Conservation (phyloP, 2,329 filamentous ascomycete species). For the Hypomyces perniciosus region DNA sequence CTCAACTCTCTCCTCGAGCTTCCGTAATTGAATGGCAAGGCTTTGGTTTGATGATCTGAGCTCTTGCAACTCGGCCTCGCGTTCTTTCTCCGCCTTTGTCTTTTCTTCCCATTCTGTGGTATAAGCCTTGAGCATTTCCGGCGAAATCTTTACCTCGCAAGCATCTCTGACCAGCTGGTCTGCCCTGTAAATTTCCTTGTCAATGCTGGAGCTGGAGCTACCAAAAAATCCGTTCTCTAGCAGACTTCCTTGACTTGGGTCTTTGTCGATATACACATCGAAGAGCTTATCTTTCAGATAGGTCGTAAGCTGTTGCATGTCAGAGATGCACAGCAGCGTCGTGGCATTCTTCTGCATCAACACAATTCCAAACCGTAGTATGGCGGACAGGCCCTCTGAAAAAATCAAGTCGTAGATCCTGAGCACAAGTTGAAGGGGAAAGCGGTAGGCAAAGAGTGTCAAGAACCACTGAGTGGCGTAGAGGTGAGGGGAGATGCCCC, state of each 20-base stretch:
- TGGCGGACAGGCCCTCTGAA: constrained; percentile 86
- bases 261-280: constrained; percentile 93
- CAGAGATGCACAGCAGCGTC: constrained; percentile 73
- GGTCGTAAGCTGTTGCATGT: constrained; percentile 82
- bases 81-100: constrained; percentile 71
- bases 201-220: constrained; percentile 76
- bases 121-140: constrained; percentile 75
- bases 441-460: constrained; percentile 96
- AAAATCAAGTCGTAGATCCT: constrained; percentile 95
- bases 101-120: constrained; percentile 89
- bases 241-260: constrained; percentile 86
- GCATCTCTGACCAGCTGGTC: constrained; percentile 92
- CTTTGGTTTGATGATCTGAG: constrained; percentile 61
- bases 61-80: constrained; percentile 72
- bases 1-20: constrained; percentile 81
- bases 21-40: constrained; percentile 70
- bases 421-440: constrained; percentile 90
- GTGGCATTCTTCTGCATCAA: constrained; percentile 92
- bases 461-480: constrained; percentile 99
- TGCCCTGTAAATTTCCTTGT: constrained; percentile 93
- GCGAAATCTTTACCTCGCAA: constrained; percentile 77
- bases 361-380: constrained; percentile 89
- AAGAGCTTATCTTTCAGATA: constrained; percentile 94
- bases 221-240: constrained; percentile 97
- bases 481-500: constrained; percentile 81